A percentile compares a stretch with the other conserved stretches of the same genome.
phyloP scores from a whole-genome alignment of 169 alveolate genomes.

The Plasmodium gonderi region DNA sequence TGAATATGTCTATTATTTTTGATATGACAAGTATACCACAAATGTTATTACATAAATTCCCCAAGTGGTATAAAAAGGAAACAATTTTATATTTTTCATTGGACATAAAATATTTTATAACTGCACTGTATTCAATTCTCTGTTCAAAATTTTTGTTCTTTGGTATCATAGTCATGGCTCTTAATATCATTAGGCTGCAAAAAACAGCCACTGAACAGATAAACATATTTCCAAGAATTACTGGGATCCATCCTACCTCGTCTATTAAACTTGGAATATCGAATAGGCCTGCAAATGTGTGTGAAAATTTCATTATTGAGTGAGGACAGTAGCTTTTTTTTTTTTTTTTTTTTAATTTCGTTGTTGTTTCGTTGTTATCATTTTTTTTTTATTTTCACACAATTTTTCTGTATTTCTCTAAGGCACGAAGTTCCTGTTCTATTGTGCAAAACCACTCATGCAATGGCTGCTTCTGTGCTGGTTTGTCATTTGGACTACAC shows the following conservation, averaged over 20 bases:
- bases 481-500: too few species aligned
- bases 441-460: too few species aligned
- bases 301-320: neutral
- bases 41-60: constrained; percentile 78
- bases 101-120: constrained; percentile 82
- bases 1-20: constrained; percentile 81
- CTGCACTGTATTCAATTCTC: constrained; percentile 84
- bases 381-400: too few species aligned
- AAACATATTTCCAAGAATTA: constrained; percentile 77
- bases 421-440: too few species aligned
- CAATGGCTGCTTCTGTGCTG: too few species aligned
- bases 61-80: constrained; percentile 79
- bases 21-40: constrained; percentile 81
- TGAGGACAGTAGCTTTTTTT: too few species aligned
- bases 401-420: too few species aligned
- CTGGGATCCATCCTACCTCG: constrained; percentile 83
- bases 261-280: constrained; percentile 80
- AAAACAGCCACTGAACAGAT: constrained; percentile 78
- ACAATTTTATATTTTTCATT: constrained; percentile 78
- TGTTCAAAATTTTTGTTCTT: constrained; percentile 83
- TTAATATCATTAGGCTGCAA: constrained; percentile 83
- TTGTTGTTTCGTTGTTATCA: too few species aligned
- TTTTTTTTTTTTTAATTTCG: too few species aligned
- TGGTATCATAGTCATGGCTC: constrained; percentile 85
- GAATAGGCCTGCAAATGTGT: constrained; percentile 76